Evolutionary conservation across 768 basidiomycete species (phyloP), one percentile per base, ranked within the genome.

Genomic region (Suillus sp.): DNA sequence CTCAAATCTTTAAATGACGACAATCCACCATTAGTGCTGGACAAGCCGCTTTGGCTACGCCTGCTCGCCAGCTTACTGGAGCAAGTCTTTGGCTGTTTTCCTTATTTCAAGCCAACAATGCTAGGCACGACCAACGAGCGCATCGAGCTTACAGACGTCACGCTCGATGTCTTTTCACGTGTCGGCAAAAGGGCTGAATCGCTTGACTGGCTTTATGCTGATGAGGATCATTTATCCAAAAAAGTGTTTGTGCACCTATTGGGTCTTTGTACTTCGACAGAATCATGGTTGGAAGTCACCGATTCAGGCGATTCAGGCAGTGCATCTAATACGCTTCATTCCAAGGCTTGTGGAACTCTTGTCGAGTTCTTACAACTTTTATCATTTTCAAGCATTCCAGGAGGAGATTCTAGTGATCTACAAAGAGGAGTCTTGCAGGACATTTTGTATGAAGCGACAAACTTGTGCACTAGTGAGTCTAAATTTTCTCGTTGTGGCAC

Each of bases 61-160:
- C 77, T 88, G 62, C 75, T 88, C 56, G 69, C 78, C 53, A 82
- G 79, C 1, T 74, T 89, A 27, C 79, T 84, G 1, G 84, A 87
- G 51, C 79, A 83, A 63, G 80, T 85, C 66, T 79, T 86, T 47
- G 77, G 77, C 6, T 70, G 78, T 14, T 86, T 91, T 69, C 86
- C 86, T n/a, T 74, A 81, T 11, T 81, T 84, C n/a, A 77, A 76
- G 27, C 72, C 76, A 37, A 76, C 81, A 30, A 73, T 78, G 2
- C 90, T 87, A 84, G 77, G 75, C 47, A 79, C 80, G 13, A 79
- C 85, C 67, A 80, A 84, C 67, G 87, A 89, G 68, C 86, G 84
- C 66, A 77, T 86, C 61, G 79, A 77, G 61, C 76, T 89, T 66
- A 82, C 82, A 4, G 82, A 86, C 47, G 72, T 81, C 14, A 81